phyloP scores from a whole-genome alignment of 1,284 basidiomycete genomes.

The Ganoderma lingzhi region DNA sequence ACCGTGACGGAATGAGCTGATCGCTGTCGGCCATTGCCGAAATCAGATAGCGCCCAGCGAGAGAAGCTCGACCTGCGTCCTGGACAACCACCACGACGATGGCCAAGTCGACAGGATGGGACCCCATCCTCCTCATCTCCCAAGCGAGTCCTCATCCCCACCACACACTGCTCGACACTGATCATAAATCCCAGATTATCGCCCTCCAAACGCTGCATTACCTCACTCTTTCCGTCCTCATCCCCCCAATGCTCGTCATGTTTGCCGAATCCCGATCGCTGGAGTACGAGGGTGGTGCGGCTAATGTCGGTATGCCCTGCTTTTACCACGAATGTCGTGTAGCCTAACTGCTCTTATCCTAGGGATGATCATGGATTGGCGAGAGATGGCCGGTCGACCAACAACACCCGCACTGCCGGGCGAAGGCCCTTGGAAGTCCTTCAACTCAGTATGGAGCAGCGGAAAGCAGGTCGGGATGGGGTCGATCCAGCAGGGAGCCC shows the following conservation, averaged over 20 bases:
- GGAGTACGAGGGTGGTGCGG: conserved; percentile 85
- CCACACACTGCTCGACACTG: conserved; percentile 3
- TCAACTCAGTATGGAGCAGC: conserved; percentile 79
- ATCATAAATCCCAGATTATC: conserved; percentile 72
- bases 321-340: not conserved
- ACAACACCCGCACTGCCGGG: conserved; percentile 73
- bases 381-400: conserved; percentile 87
- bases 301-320: conserved; percentile 72
- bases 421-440: conserved; percentile 69
- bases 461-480: conserved; percentile 73
- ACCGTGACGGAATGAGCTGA: not conserved
- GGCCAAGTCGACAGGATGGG: conserved; percentile 61
- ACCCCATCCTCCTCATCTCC: conserved; percentile 77
- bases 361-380: conserved; percentile 98
- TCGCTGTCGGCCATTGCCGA: not conserved
- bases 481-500: conserved; percentile 57
- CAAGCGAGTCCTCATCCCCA: conserved; percentile 54
- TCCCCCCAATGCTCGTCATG: conserved; percentile 81
- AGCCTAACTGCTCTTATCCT: conserved; percentile 7
- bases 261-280: conserved; percentile 82
- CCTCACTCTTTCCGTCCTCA: conserved; percentile 82
- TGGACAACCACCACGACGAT: conserved; percentile 21
- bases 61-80: not conserved
- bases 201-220: conserved; percentile 94
- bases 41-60: not conserved